Evolutionary conservation across 768 basidiomycete species (phyloP).

Genomic region (Russula abietina): DNA sequence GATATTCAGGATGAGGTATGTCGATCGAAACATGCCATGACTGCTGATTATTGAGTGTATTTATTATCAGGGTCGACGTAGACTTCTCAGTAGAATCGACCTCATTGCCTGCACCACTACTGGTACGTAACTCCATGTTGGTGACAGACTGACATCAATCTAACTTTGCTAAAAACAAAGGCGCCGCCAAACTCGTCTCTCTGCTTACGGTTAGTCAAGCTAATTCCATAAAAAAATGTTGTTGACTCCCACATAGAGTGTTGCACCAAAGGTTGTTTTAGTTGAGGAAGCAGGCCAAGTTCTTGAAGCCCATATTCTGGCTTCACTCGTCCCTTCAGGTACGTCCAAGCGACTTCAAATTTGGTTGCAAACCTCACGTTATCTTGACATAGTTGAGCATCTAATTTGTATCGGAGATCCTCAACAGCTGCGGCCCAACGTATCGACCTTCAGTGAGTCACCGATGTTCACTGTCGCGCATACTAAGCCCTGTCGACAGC

Average conservation of each 20-base stretch:
- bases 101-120: conserved; percentile 76
- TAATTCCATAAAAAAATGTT: not conserved
- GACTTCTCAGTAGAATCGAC: conserved; percentile 47
- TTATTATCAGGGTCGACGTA: conserved; percentile 45
- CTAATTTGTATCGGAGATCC: conserved; percentile 78
- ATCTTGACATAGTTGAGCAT: conserved; percentile 44
- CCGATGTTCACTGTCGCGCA: not conserved
- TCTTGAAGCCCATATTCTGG: conserved; percentile 69
- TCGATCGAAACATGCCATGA: not conserved
- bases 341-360: not conserved
- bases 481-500: conserved; percentile 34
- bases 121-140: conserved; percentile 35
- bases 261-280: conserved; percentile 55
- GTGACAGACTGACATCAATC: not conserved
- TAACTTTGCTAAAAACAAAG: conserved; percentile 30
- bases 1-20: conserved; percentile 52
- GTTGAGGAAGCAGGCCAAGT: conserved; percentile 84
- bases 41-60: not conserved
- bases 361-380: not conserved
- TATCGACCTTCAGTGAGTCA: conserved; percentile 54
- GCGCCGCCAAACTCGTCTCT: conserved; percentile 59
- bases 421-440: conserved; percentile 61
- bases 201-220: conserved; percentile 47
- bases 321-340: conserved; percentile 48
- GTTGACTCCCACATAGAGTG: conserved; percentile 36